A percentile compares a stretch with the other conserved stretches of the same genome.
Evolutionary conservation across 371 early-diverging fungal species (phyloP).

Genomic region (Actinomucor elegans): DNA sequence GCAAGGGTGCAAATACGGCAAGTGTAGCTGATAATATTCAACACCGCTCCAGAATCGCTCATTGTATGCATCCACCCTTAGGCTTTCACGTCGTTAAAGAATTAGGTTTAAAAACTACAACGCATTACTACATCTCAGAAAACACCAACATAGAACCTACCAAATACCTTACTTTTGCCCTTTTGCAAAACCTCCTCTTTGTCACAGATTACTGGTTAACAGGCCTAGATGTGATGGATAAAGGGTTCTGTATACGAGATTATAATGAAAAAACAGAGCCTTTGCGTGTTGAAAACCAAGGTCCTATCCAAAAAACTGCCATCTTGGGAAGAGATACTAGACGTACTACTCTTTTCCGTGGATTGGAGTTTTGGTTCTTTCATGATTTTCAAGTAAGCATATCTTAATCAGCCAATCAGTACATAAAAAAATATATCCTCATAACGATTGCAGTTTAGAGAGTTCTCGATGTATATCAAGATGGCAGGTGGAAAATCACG

Average conservation of each 20-base stretch:
- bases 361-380: constrained; percentile 9
- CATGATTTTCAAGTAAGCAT: constrained; percentile 1
- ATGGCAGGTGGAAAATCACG: neutral
- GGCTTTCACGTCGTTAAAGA: neutral
- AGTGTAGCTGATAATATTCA: no score
- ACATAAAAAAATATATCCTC: no score
- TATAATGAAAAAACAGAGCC: neutral
- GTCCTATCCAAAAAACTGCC: neutral
- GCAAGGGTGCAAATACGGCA: neutral
- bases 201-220: no score
- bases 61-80: no score
- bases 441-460: no score
- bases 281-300: neutral
- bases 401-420: no score
- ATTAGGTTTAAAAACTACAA: no score
- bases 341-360: neutral
- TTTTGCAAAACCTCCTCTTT: no score
- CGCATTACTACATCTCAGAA: neutral
- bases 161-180: no score
- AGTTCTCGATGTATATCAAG: neutral
- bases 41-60: no score
- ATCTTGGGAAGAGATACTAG: neutral
- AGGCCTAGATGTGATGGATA: no score
- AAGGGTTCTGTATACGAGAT: no score
- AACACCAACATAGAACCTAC: neutral